Evolutionary conservation across 2,329 filamentous ascomycete species (phyloP), one percentile per base, ranked within the genome.

Genomic region (Clarireedia homoeocarpa): DNA sequence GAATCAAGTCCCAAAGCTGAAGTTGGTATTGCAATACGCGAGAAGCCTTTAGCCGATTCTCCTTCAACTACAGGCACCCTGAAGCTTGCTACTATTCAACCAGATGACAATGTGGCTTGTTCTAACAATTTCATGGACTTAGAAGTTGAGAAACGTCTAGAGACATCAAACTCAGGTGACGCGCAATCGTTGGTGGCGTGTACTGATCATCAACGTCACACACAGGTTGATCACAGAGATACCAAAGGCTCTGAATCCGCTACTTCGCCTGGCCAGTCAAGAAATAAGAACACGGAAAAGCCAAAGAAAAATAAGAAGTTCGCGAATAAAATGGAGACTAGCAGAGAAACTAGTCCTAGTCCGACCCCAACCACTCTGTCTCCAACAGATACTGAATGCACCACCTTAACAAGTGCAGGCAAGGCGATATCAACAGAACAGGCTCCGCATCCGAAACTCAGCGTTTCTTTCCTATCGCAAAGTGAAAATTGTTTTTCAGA

Each of bases 381-480:
- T 14, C 51, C 46, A 3, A 30, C 39, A n/a, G 51, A 40, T 12
- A 55, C 46, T 6, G 34, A 45, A 40, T 15, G 15, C 17, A 39
- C 50, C 14, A 51, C 17, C 17, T 14, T 15, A 15, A 51, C 49
- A 20, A 9, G 24, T 15, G 5, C n/a, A 12, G 59, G 53, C 14
- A 51, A 48, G 20, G 57, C 57, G 9, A 55, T 36, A 4, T 60
- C 58, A 2, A 59, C 58, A 20, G 61, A 58, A 34, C 44, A 20
- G n/a, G 17, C 36, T 10, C 57, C 57, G 0, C 60, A 53, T 51
- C 53, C 58, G 12, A 59, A 61, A n/a, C 51, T 30, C 30, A 63
- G 57, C 53, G 2, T 60, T 5, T 39, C 44, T 10, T 53, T 27
- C 2, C 47, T 26, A 5, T 48, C 45, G 10, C 10, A 51, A 42